Evolutionary conservation across 768 basidiomycete genomes (phyloP).

Genomic region (Lyophyllum shimeji): DNA sequence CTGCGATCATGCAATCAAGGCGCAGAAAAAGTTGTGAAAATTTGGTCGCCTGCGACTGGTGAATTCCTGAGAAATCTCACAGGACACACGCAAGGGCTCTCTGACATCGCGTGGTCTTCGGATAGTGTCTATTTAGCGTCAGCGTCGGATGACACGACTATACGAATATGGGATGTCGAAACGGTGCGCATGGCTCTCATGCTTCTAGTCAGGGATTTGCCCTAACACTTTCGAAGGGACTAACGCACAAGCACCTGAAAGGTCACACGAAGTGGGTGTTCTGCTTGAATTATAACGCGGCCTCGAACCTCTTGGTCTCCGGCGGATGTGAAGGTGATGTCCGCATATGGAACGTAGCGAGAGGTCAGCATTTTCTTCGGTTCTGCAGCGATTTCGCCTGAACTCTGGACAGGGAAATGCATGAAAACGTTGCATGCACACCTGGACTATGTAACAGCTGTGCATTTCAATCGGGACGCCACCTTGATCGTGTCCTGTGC

Average conservation of each 20-base stretch:
- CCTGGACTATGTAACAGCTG: slow-evolving; percentile 91
- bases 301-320: slow-evolving; percentile 86
- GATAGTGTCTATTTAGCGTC: slow-evolving; percentile 84
- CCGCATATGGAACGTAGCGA: slow-evolving; percentile 85
- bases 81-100: slow-evolving; percentile 81
- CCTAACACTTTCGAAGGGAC: slow-evolving; percentile 44
- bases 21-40: slow-evolving; percentile 76
- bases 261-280: slow-evolving; percentile 90
- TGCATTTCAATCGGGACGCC: slow-evolving; percentile 92
- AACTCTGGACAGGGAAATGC: slow-evolving; percentile 60
- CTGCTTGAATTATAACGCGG: slow-evolving; percentile 87
- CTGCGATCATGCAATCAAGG: slow-evolving; percentile 37
- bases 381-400: neutral
- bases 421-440: slow-evolving; percentile 90
- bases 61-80: slow-evolving; percentile 71
- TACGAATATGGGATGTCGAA: slow-evolving; percentile 88
- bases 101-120: slow-evolving; percentile 86
- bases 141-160: slow-evolving; percentile 88
- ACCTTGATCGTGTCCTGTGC: slow-evolving; percentile 90
- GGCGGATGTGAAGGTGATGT: slow-evolving; percentile 94
- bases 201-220: neutral
- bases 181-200: slow-evolving; percentile 43
- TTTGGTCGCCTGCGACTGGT: slow-evolving; percentile 82
- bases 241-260: slow-evolving; percentile 67
- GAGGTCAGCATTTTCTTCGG: slow-evolving; percentile 48